Conservation (phyloP, 331 rosid species). For the Malus hybrid region DNA sequence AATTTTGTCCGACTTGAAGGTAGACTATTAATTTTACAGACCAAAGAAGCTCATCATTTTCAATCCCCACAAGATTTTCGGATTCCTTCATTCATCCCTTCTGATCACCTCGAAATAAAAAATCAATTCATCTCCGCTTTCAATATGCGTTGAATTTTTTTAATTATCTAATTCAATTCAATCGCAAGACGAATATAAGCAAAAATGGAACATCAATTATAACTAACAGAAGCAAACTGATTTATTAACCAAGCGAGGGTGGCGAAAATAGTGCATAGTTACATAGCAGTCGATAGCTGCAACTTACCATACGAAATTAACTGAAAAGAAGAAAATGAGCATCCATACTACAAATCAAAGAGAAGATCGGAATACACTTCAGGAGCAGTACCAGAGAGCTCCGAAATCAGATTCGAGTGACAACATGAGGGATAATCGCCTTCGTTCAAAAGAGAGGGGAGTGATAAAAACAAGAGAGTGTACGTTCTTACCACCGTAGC, state of each 20-base stretch:
- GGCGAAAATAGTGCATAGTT: not conserved
- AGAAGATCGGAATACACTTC: not conserved
- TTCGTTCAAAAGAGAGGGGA: not conserved
- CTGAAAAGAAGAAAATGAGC: constrained; percentile 1
- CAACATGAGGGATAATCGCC: not conserved
- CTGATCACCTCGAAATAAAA: too few species aligned
- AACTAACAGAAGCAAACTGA: not conserved
- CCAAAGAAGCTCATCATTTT: too few species aligned
- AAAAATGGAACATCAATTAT: not conserved
- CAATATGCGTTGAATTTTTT: too few species aligned
- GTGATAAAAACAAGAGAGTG: not conserved
- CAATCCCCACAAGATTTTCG: too few species aligned
- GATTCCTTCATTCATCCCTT: too few species aligned
- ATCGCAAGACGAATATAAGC: not conserved
- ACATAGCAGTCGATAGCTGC: constrained; percentile 1
- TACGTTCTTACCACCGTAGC: constrained; percentile 1
- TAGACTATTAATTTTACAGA: too few species aligned
- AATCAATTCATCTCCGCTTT: too few species aligned
- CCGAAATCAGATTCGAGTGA: not conserved
- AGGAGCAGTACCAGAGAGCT: not conserved
- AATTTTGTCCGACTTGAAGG: too few species aligned
- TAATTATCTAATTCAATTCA: too few species aligned
- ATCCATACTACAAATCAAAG: not conserved
- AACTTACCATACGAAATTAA: not conserved
- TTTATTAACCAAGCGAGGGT: not conserved